Conservation (phyloP, 2,329 filamentous ascomycete species). For the Alternaria burnsii region DNA sequence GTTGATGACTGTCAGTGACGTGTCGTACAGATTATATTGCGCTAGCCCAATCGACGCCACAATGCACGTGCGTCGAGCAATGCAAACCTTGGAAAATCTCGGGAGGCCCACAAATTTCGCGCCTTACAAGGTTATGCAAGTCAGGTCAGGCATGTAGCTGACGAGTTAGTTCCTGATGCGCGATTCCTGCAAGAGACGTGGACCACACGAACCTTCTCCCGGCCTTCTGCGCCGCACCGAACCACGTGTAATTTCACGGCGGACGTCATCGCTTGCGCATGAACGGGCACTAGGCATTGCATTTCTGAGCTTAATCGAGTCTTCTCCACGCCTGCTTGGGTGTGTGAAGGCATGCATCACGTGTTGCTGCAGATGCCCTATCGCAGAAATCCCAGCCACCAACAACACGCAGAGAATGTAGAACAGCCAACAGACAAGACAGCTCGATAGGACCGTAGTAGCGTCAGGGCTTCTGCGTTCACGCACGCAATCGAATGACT, state of each 20-base stretch:
- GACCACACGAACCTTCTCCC: constrained; percentile 7
- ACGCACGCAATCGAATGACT: neutral
- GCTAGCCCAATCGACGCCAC: constrained; percentile 24
- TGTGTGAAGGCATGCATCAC: constrained; percentile 14
- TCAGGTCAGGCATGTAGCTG: constrained; percentile 9
- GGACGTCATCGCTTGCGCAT: constrained; percentile 11
- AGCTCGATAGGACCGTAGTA: neutral
- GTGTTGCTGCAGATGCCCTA: constrained; percentile 1
- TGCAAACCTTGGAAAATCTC: constrained; percentile 14
- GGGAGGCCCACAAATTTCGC: constrained; percentile 13
- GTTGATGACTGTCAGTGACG: constrained; percentile 30
- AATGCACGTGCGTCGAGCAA: constrained; percentile 17
- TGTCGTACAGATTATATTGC: constrained; percentile 28
- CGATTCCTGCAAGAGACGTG: constrained; percentile 7
- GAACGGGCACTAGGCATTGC: constrained; percentile 11
- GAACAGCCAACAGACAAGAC: neutral
- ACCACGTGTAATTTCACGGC: constrained; percentile 9
- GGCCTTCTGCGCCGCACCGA: constrained; percentile 12
- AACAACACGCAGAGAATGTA: neutral
- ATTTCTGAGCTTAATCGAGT: neutral
- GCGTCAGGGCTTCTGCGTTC: neutral
- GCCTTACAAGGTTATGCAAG: constrained; percentile 11
- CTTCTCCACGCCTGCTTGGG: neutral
- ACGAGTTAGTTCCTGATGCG: constrained; percentile 7
- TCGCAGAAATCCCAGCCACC: neutral